A percentile compares a stretch with the other conserved stretches of the same genome.
Conservation (phyloP, 2,329 filamentous ascomycete genomes). For the Sporothrix variecibatus region DNA sequence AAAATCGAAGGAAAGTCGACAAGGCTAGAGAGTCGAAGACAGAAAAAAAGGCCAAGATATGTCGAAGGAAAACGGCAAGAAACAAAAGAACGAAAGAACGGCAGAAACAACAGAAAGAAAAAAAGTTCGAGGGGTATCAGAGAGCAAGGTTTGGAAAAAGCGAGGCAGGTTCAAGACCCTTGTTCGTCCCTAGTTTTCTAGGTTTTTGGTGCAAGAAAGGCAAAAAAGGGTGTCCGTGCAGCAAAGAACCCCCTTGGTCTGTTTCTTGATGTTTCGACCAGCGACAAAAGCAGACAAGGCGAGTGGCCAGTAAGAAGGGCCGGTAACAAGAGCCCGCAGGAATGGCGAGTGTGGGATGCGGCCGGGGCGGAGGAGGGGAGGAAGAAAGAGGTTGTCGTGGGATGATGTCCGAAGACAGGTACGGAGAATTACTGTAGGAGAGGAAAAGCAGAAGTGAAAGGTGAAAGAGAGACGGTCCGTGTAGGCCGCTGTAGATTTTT, state of each 20-base stretch:
- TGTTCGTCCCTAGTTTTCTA: slow-evolving; percentile 20
- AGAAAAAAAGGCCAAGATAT: neutral
- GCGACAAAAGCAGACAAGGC: slow-evolving; percentile 14
- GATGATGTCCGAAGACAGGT: neutral
- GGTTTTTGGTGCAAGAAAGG: slow-evolving; percentile 7
- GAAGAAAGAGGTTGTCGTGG: neutral
- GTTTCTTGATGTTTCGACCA: slow-evolving; percentile 27
- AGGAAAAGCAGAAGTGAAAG: neutral
- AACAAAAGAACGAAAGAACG: neutral
- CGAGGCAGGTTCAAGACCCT: neutral
- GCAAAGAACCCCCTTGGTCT: slow-evolving; percentile 9
- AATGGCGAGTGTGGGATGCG: neutral
- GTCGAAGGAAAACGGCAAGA: neutral
- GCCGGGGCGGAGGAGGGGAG: neutral
- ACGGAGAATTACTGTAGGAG: neutral
- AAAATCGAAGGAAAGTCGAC: neutral
- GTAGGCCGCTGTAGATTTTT: slow-evolving; percentile 6
- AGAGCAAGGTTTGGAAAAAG: neutral
- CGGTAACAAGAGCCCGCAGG: neutral
- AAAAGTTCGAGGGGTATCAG: neutral
- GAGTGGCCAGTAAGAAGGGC: neutral
- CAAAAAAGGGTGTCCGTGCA: slow-evolving; percentile 19
- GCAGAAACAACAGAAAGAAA: neutral
- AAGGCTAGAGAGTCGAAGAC: neutral
- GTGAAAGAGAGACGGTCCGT: neutral